phyloP scores from a whole-genome alignment of 2,329 filamentous ascomycete species.

The Cladophialophora yegresii region DNA sequence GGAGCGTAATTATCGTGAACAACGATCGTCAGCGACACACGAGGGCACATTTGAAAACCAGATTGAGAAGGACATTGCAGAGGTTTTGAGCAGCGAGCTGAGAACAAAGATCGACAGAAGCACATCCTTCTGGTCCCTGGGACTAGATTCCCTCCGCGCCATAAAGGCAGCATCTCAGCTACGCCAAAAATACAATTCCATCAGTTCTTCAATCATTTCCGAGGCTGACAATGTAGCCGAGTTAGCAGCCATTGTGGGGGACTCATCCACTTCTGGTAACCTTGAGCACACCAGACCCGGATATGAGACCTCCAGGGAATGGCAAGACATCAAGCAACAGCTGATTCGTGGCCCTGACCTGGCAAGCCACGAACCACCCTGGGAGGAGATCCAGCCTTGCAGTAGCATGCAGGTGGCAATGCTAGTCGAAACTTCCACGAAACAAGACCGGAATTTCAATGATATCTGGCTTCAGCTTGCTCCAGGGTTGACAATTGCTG shows the following conservation, averaged over 20 bases:
- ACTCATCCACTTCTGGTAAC: not conserved
- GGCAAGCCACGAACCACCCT: slow-evolving; percentile 23
- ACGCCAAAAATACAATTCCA: slow-evolving; percentile 56
- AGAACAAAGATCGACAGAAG: slow-evolving; percentile 42
- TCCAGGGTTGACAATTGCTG: slow-evolving; percentile 39
- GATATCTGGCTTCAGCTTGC: slow-evolving; percentile 67
- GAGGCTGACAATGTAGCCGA: slow-evolving; percentile 53
- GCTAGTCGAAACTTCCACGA: slow-evolving; percentile 69
- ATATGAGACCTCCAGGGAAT: slow-evolving; percentile 18
- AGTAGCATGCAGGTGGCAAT: slow-evolving; percentile 77
- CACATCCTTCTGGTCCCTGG: slow-evolving; percentile 55
- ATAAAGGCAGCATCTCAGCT: slow-evolving; percentile 67
- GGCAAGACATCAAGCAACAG: slow-evolving; percentile 17
- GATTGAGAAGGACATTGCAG: slow-evolving; percentile 43
- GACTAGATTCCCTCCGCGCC: slow-evolving; percentile 67
- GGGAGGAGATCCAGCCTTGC: slow-evolving; percentile 58
- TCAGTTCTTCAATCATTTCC: slow-evolving; percentile 65
- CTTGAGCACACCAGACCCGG: not conserved
- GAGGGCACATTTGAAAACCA: slow-evolving; percentile 19
- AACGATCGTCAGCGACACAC: not conserved
- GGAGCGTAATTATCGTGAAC: slow-evolving; percentile 42
- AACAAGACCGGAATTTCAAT: slow-evolving; percentile 71
- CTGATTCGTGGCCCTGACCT: not conserved
- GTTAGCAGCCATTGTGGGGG: slow-evolving; percentile 12
- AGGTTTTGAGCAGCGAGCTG: slow-evolving; percentile 49